Evolutionary conservation across 2,329 filamentous ascomycete species (phyloP).

Genomic region (Blumeriella jaapii): DNA sequence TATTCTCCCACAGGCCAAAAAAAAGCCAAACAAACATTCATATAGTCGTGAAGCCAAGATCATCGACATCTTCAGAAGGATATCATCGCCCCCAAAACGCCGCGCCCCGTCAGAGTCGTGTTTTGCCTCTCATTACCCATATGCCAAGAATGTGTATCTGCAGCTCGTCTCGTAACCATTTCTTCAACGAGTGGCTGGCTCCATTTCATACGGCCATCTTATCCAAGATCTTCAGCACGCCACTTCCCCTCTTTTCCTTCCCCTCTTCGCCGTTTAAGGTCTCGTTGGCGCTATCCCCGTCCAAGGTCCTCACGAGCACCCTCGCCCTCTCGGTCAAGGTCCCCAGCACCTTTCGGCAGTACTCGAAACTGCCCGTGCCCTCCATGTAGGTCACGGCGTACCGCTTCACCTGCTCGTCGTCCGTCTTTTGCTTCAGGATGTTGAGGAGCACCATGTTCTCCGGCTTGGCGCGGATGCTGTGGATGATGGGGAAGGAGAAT

Average conservation of each 20-base stretch:
- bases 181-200: not conserved
- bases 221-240: conserved; percentile 56
- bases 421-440: conserved; percentile 83
- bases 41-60: no score
- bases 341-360: conserved; percentile 57
- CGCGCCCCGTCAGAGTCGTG: not conserved
- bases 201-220: conserved; percentile 38
- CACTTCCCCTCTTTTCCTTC: conserved; percentile 15
- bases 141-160: no score
- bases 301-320: conserved; percentile 51
- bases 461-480: conserved; percentile 72
- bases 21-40: no score
- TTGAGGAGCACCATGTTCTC: conserved; percentile 73
- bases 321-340: conserved; percentile 48
- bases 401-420: conserved; percentile 75
- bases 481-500: conserved; percentile 92
- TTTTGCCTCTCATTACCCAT: not conserved
- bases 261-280: conserved; percentile 37
- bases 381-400: conserved; percentile 93
- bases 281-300: conserved; percentile 47
- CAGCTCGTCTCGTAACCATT: no score
- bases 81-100: conserved; percentile 2
- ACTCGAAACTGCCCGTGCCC: conserved; percentile 76
- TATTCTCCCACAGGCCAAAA: no score
- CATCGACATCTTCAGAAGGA: no score